A percentile compares a stretch with the other conserved stretches of the same genome.
phyloP scores from a whole-genome alignment of 352 stramenopile species.

The Peronospora farinosa region DNA sequence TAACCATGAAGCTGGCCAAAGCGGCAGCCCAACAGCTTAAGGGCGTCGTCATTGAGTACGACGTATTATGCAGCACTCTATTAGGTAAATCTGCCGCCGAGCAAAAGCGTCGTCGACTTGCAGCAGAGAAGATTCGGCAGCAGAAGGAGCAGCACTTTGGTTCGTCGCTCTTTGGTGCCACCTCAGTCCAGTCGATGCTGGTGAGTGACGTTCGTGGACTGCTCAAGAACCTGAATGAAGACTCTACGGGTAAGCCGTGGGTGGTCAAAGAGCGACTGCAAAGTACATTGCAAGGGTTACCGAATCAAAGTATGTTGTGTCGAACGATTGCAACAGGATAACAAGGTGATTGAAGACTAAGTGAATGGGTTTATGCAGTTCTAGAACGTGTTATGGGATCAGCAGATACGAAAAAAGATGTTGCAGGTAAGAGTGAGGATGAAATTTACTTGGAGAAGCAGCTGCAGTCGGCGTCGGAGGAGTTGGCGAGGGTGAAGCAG shows the following conservation, averaged over 20 bases:
- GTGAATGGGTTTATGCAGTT: slow-evolving; percentile 28
- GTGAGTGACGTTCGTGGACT: slow-evolving; percentile 53
- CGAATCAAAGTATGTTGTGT: slow-evolving; percentile 39
- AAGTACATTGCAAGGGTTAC: slow-evolving; percentile 54
- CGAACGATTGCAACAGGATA: background rate
- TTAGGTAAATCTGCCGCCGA: slow-evolving; percentile 36
- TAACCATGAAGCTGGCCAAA: slow-evolving; percentile 57
- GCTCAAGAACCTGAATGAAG: slow-evolving; percentile 54
- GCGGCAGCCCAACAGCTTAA: slow-evolving; percentile 65
- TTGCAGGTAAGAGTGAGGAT: slow-evolving; percentile 36
- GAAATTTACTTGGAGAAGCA: slow-evolving; percentile 54
- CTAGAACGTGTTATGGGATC: slow-evolving; percentile 46
- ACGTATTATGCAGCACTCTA: slow-evolving; percentile 67
- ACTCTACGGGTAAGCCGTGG: slow-evolving; percentile 60
- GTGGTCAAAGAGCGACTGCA: slow-evolving; percentile 56
- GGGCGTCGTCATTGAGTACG: slow-evolving; percentile 69
- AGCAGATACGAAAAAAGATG: slow-evolving; percentile 14
- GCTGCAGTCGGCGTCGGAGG: slow-evolving; percentile 35
- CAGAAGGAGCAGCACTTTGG: slow-evolving; percentile 20
- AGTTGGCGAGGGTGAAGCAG: slow-evolving; percentile 23
- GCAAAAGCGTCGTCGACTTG: slow-evolving; percentile 25
- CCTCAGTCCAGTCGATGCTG: slow-evolving; percentile 46
- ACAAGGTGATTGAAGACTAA: background rate
- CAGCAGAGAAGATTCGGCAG: slow-evolving; percentile 11
- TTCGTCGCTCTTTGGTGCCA: slow-evolving; percentile 25